Conservation (phyloP, 2,329 filamentous ascomycete species). For the Stagonosporopsis tanaceti region DNA sequence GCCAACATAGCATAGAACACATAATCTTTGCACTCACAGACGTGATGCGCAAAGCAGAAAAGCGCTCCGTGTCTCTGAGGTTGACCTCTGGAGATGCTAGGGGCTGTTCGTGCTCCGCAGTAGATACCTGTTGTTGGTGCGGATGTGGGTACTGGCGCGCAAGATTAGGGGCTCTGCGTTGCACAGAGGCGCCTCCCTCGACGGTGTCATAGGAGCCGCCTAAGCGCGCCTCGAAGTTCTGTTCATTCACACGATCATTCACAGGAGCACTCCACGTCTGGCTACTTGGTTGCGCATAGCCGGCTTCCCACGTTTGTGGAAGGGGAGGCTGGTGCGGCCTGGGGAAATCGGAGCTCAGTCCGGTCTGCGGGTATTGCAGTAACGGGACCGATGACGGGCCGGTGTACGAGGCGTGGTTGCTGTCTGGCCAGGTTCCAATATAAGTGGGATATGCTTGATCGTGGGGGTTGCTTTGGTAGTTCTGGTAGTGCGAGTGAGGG, state of each 20-base stretch:
- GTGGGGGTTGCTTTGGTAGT: slow-evolving; percentile 29
- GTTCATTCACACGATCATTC: slow-evolving; percentile 18
- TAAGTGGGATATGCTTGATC: slow-evolving; percentile 30
- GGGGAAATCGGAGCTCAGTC: slow-evolving; percentile 34
- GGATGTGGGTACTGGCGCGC: slow-evolving; percentile 26
- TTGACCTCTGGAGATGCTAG: slow-evolving; percentile 20
- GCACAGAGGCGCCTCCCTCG: slow-evolving; percentile 29
- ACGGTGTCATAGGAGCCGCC: slow-evolving; percentile 27
- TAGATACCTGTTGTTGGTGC: slow-evolving; percentile 20
- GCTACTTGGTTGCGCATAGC: slow-evolving; percentile 26
- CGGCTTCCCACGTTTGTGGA: slow-evolving; percentile 31
- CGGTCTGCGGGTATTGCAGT: slow-evolving; percentile 37
- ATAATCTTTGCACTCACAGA: slow-evolving; percentile 31
- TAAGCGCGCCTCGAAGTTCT: slow-evolving; percentile 20
- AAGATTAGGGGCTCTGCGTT: slow-evolving; percentile 22
- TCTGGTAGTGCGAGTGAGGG: slow-evolving; percentile 40
- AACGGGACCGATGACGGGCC: slow-evolving; percentile 33
- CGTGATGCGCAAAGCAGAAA: slow-evolving; percentile 28
- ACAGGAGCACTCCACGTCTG: slow-evolving; percentile 31
- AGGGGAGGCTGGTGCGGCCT: slow-evolving; percentile 26
- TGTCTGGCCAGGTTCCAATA: slow-evolving; percentile 36
- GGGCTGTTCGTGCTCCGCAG: slow-evolving; percentile 14
- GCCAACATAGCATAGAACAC: slow-evolving; percentile 20
- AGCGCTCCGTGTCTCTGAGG: slow-evolving; percentile 27
- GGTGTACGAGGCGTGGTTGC: slow-evolving; percentile 33